Percentiles rank a stretch among this genome's conserved stretches.
phyloP scores from a whole-genome alignment of 2,329 filamentous ascomycete species.

The Aureobasidium lini region DNA sequence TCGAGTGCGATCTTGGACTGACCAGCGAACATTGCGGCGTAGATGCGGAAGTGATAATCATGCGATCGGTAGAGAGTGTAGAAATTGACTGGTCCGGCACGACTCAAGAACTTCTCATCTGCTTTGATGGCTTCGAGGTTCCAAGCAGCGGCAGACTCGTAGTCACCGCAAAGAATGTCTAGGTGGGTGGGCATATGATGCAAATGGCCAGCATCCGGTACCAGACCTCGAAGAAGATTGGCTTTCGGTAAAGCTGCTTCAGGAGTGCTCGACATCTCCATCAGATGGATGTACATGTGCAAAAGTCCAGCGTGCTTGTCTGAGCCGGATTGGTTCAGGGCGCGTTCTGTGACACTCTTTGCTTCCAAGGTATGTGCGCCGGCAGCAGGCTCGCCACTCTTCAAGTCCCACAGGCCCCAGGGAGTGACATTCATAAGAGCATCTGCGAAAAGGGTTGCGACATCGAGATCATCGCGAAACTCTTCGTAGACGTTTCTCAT shows the following conservation, averaged over 20 bases:
- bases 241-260: conserved; percentile 56
- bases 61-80: conserved; percentile 72
- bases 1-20: conserved; percentile 56
- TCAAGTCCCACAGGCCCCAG: conserved; percentile 57
- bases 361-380: conserved; percentile 52
- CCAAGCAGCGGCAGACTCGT: conserved; percentile 56
- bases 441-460: conserved; percentile 57
- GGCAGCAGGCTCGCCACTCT: conserved; percentile 48
- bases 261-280: conserved; percentile 66
- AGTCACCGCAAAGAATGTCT: conserved; percentile 66
- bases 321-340: conserved; percentile 44
- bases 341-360: conserved; percentile 52
- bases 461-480: conserved; percentile 53
- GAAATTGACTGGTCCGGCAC: conserved; percentile 58
- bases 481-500: conserved; percentile 49
- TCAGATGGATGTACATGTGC: conserved; percentile 69
- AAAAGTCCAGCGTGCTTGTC: conserved; percentile 60
- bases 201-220: conserved; percentile 63
- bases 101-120: conserved; percentile 58
- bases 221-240: conserved; percentile 54
- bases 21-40: conserved; percentile 70
- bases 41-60: conserved; percentile 67
- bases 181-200: conserved; percentile 73
- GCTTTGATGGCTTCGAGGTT: conserved; percentile 60
- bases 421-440: conserved; percentile 59